Base-by-base conservation (phyloP, 2,329 filamentous ascomycete species). In the Pseudocercospora cruenta region DNA sequence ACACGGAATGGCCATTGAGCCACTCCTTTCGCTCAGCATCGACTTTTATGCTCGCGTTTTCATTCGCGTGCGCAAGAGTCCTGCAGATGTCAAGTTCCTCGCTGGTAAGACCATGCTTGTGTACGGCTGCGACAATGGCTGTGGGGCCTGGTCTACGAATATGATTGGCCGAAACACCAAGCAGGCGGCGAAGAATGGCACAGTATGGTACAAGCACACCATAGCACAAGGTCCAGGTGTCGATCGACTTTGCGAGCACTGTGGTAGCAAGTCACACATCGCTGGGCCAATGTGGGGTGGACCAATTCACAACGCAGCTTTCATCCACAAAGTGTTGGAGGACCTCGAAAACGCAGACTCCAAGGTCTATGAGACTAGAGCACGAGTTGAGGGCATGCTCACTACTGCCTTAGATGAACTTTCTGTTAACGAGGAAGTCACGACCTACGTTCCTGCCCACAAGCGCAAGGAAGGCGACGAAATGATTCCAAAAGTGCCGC, bases 211-310 rank as follows among this genome's bases (percentile, higher is more conserved):
- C 81, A 96, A 97, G 76, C 90, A 96, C 75, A 84, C 85, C 0
- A 88, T 94, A 69, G 86, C 90, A 0, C 84, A 90, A 74, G 94
- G 85, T 0, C 93, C 94, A 1, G 85, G 87, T 0, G 82, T 87
- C 3, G 85, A 88, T 64, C 83, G 85, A 16, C 80, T 84, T 45
- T 99, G 95, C 78, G 85, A 88, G 66, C 93, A 98, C 77, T 99
- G 95, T 76, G 91, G 90, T 8, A 88, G 86, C 75, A 94, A 91
- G 76, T 96, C 90, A 80, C 95, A 98, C 78, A 78, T 98, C 14
- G 91, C 89, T 4, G 95, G 95, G 1, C 95, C 95, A 0, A 98
- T 99, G 94, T 99, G 94, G 82, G 94, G 88, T 36, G 95, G 95
- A 0, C 91, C 91, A 21, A 82, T 99, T 8, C 95, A 99, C 79